A percentile compares a stretch with the other conserved stretches of the same genome.
Evolutionary conservation across 179 eudicot species (phyloP).

Genomic region (Actinidia arguta): DNA sequence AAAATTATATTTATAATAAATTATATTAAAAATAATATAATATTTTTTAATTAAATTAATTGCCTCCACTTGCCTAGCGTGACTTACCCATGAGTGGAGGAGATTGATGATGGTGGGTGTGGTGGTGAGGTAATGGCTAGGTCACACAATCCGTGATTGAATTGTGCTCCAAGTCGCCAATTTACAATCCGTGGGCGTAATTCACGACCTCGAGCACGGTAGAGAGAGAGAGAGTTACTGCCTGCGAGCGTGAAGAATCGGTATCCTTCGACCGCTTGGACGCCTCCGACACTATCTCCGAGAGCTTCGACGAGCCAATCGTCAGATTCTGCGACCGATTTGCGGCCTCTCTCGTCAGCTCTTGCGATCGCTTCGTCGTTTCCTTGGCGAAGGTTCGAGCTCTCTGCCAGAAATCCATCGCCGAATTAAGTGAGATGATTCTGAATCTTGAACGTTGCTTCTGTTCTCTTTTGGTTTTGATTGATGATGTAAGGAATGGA

Average conservation of each 20-base stretch:
- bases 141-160: no score
- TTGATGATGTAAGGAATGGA: not conserved
- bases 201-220: no score
- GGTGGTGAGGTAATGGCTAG: no score
- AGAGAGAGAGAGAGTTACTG: no score
- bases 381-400: conserved; percentile 81
- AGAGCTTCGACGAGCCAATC: conserved; percentile 47
- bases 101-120: no score
- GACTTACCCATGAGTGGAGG: no score
- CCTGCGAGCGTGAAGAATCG: not conserved
- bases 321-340: conserved; percentile 78
- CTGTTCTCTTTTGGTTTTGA: not conserved
- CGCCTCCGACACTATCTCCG: conserved; percentile 47
- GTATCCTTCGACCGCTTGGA: conserved; percentile 64
- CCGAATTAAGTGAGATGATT: not conserved
- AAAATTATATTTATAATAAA: no score
- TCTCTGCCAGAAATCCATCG: conserved; percentile 81
- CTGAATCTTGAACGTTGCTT: not conserved
- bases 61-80: no score
- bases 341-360: conserved; percentile 68
- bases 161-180: no score
- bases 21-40: no score
- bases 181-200: no score
- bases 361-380: conserved; percentile 67
- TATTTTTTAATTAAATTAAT: no score